phyloP scores from a whole-genome alignment of 208 protist species.

The Tritrichomonas musculus region DNA sequence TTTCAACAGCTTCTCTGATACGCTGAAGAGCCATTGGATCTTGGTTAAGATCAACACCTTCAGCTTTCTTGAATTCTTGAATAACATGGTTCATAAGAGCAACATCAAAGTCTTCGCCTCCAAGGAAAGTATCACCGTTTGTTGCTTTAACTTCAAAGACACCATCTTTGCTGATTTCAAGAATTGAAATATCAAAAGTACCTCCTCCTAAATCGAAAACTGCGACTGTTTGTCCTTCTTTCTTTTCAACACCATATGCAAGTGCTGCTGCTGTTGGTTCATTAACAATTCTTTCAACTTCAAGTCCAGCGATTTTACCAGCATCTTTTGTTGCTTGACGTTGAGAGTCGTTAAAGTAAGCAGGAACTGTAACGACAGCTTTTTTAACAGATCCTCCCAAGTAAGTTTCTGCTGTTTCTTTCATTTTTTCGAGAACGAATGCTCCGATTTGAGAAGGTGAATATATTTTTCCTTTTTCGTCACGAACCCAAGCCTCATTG shows the following conservation, averaged over 20 bases:
- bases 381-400: constrained; percentile 58
- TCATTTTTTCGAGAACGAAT: constrained; percentile 75
- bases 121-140: constrained; percentile 95
- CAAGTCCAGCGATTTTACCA: constrained; percentile 64
- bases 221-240: constrained; percentile 51
- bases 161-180: constrained; percentile 73
- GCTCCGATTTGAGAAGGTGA: constrained; percentile 69
- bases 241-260: constrained; percentile 63
- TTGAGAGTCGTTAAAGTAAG: constrained; percentile 76
- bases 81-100: constrained; percentile 71
- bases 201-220: constrained; percentile 75
- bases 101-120: constrained; percentile 96
- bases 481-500: constrained; percentile 85
- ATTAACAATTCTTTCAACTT: constrained; percentile 63
- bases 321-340: constrained; percentile 76
- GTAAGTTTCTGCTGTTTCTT: constrained; percentile 65
- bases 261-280: constrained; percentile 66
- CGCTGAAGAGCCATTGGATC: constrained; percentile 84
- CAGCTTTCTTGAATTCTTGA: constrained; percentile 76
- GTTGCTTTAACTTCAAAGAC: constrained; percentile 88
- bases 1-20: constrained; percentile 87
- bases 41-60: constrained; percentile 75
- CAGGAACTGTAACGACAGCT: constrained; percentile 64
- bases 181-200: constrained; percentile 96
- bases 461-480: constrained; percentile 53